Evolutionary conservation across 106 monocot species (phyloP), one percentile per base, ranked within the genome.

Genomic region (Triglochin maritima): DNA sequence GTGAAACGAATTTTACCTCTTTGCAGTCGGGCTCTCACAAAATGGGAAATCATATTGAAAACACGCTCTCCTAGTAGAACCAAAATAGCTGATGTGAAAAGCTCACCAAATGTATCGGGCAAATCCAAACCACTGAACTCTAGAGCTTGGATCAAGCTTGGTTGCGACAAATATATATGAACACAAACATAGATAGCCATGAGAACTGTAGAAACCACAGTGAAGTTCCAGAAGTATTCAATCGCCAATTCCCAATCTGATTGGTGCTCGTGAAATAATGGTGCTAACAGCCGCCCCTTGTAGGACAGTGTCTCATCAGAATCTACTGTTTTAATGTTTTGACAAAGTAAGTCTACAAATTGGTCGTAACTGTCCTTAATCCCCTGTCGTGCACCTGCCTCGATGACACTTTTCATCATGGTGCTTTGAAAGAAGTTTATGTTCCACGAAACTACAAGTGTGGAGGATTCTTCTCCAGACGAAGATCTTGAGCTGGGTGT

Each of bases 61-160:
- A 81, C 81, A 42, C 64, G 80, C 63, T 71, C 63, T 6, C 76
- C 73, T 72, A 66, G 83, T 62, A 87, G 78, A 71, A 87, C 49
- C 47, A 91, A 65, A 52, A 85, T 71, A 5, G 74, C 84, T 65
- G 72, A 60, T 46, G 65, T 71, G 16, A 91, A 64, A 53, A 91
- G 75, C 68, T 91, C 87, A 17, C 80, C 74, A 47, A 87, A 71
- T 9, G 82, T 62, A 46, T 91, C 87, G 3, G 91, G 91, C 70
- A 91, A 68, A 78, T 91, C 91, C 15, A 91, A 67, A 56, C 87
- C 82, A 56, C 44, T 6, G 17, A 91, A 87, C 65, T 91, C 87
- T 48, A 87, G 70, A 3, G 87, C 87, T 12, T 70, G 49, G 17
- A 48, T 44, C 49, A 15, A 54, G 13, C 72, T 57, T 64, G 50